Conservation (phyloP, 2,329 filamentous ascomycete genomes). For the Stylonectria norvegica region DNA sequence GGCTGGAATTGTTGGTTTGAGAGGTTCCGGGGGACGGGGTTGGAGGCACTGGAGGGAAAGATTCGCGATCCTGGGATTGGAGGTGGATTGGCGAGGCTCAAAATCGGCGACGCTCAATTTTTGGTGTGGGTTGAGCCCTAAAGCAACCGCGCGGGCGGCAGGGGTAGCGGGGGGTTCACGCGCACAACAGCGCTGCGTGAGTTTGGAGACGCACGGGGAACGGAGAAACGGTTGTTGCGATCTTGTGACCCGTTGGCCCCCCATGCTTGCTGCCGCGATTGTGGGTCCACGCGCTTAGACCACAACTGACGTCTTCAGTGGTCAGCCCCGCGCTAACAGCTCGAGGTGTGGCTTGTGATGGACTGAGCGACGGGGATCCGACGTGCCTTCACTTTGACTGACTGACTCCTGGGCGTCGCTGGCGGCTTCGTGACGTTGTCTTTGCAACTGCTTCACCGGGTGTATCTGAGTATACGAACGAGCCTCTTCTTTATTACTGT, state of each 20-base stretch:
- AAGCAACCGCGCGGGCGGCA: conserved; percentile 16
- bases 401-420: no score
- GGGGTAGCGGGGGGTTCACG: background rate
- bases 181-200: conserved; percentile 2
- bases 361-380: conserved; percentile 5
- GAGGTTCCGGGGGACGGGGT: conserved; percentile 32
- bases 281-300: conserved; percentile 13
- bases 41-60: conserved; percentile 24
- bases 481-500: no score
- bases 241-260: no score
- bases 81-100: conserved; percentile 27
- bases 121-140: conserved; percentile 35
- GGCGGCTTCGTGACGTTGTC: no score
- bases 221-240: conserved; percentile 18
- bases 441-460: no score
- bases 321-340: conserved; percentile 17
- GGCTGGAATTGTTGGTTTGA: conserved; percentile 28
- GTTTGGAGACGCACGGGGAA: conserved; percentile 2
- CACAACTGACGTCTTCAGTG: conserved; percentile 22
- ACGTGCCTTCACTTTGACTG: no score
- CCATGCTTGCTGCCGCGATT: background rate
- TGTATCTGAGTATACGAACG: no score
- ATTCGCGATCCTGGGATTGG: conserved; percentile 29
- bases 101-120: conserved; percentile 25
- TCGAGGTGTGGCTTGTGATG: conserved; percentile 12